Evolutionary conservation across 495 filamentous ascomycete genomes (phyloP).

Genomic region (Aspergillus egyptiacus): DNA sequence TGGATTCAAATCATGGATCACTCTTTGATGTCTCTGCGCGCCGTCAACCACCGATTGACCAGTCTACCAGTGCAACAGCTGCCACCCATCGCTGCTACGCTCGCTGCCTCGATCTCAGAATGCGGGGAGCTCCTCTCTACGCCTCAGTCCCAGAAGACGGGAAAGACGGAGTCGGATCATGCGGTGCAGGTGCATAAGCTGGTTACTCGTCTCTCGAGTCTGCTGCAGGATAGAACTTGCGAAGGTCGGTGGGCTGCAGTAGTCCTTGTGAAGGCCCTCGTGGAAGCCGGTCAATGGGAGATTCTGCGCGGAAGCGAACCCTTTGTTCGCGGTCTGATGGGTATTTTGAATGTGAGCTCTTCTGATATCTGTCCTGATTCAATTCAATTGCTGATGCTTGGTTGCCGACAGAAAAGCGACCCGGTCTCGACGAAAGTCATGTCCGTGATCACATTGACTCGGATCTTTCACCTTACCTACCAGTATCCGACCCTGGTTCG

Average conservation of each 20-base stretch:
- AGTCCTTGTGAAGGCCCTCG: slow-evolving; percentile 68
- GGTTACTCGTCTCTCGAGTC: slow-evolving; percentile 66
- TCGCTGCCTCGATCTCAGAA: slow-evolving; percentile 55
- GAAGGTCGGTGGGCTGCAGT: slow-evolving; percentile 73
- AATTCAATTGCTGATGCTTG: slow-evolving; percentile 7
- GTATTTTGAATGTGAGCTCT: slow-evolving; percentile 56
- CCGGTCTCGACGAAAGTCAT: slow-evolving; percentile 66
- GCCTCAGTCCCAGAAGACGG: slow-evolving; percentile 38
- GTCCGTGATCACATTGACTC: slow-evolving; percentile 65
- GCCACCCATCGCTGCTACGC: slow-evolving; percentile 53
- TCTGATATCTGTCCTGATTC: background rate
- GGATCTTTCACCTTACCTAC: slow-evolving; percentile 76
- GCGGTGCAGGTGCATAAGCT: slow-evolving; percentile 66
- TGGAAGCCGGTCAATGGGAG: slow-evolving; percentile 78
- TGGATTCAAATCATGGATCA: slow-evolving; percentile 12
- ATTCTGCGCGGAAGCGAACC: slow-evolving; percentile 59
- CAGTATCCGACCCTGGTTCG: slow-evolving; percentile 74
- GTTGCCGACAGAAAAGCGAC: slow-evolving; percentile 57
- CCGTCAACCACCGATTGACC: slow-evolving; percentile 61
- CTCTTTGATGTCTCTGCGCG: slow-evolving; percentile 42
- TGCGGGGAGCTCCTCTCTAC: slow-evolving; percentile 54
- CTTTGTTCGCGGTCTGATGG: slow-evolving; percentile 68
- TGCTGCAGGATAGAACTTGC: slow-evolving; percentile 64
- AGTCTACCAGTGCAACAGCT: slow-evolving; percentile 58
- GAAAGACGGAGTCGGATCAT: slow-evolving; percentile 53